These are phyloP conservation scores for Eremomyces bilateralis DNA, from an alignment of 495 filamentous ascomycete species.

Conservation along the genomic window DNA sequence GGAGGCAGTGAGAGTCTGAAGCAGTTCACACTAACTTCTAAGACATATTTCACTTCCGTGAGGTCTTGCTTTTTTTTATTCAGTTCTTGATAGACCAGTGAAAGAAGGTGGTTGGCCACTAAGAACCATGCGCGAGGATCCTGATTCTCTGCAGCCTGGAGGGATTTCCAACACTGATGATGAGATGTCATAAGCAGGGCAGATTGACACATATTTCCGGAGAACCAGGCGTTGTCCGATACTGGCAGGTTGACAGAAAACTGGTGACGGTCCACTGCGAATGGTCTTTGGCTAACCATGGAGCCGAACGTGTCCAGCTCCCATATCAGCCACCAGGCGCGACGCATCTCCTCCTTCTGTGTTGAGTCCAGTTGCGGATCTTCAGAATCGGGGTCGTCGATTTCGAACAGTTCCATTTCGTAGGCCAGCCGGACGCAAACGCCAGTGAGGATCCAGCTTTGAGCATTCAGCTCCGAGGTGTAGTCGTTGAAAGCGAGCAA, in stretches of 20 bases:
- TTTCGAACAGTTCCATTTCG: too few species aligned
- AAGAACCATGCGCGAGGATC: background rate
- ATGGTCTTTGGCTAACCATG: background rate
- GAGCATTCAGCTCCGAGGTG: too few species aligned
- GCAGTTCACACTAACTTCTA: too few species aligned
- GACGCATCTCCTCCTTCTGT: constrained; percentile 11
- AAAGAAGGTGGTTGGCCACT: background rate
- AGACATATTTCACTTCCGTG: too few species aligned
- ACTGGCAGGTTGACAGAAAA: background rate
- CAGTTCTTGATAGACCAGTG: too few species aligned
- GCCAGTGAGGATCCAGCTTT: too few species aligned
- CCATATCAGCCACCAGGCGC: background rate
- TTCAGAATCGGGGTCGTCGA: too few species aligned
- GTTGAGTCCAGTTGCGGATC: too few species aligned
- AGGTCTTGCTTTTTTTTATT: too few species aligned
- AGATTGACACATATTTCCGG: background rate
- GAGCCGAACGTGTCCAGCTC: background rate
- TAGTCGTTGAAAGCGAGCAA: too few species aligned
- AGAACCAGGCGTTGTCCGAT: background rate
- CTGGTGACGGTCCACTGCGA: background rate
- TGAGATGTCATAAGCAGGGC: background rate
- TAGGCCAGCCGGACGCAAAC: too few species aligned
- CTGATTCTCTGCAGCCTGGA: background rate
- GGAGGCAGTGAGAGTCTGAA: too few species aligned
- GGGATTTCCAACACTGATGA: background rate